Evolutionary conservation across 192 early-diverging fungal species (phyloP), one percentile per base, ranked within the genome.

Genomic region (Umbelopsis vinacea): DNA sequence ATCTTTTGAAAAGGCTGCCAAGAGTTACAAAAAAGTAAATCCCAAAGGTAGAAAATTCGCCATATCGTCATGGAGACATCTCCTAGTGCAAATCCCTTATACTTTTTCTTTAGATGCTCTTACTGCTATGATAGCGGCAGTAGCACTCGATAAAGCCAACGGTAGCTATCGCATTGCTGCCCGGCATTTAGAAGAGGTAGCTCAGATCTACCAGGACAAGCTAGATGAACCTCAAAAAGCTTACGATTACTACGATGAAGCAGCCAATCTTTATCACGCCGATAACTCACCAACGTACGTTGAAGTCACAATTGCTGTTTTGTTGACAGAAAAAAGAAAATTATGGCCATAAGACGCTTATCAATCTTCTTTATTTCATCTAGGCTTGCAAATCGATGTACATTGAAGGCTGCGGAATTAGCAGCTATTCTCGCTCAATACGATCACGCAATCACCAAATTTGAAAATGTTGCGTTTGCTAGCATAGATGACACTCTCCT

Each of bases 231-330:
- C 83, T 29, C 93, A 97, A 66, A 88, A 89, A 23, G 92, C 97
- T 23, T 90, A 93, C 85, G 78, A 91, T 37, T 92, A 96, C 3
- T 99, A 98, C 82, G 87, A 96, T 55, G 78, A 84, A 60, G 98
- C 98, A 2, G 94, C 93, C 0, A 95, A 99, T 46, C 94, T 95
- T 92, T 99, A 95, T 77, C 75, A 82, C 17, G 91, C 87, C 53
- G 97, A 98, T 71, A 96, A 97, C 52, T 92, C 93, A 23, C 86
- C 87, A 67, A 95, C 96, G 84, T 96, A 87, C 74, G 90, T 88
- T 50, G n/a, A 6, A 10, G 5, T 2, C 48, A 50, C n/a, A 1
- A 50, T 43, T 1, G 6, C 11, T 43, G 40, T 7, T 40, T 43
- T 43, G 40, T 11, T 6, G 8, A 6, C 11, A 43, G 0, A 7